Conservation (phyloP, 768 basidiomycete species). For the Lactifluus hygrophoroides region DNA sequence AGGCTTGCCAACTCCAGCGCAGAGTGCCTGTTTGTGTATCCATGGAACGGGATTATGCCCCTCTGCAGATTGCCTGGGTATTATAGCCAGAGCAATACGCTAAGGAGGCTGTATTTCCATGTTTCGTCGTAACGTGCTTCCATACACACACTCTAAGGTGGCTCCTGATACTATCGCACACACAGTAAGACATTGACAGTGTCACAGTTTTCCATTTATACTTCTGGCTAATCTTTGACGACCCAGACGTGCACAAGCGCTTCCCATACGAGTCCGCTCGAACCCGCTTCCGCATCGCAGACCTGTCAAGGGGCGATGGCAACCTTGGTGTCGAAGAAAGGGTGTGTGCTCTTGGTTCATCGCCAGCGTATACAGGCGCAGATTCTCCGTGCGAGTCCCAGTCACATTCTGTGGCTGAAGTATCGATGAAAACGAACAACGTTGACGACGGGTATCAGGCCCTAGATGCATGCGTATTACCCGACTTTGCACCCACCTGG, state of each 20-base stretch:
- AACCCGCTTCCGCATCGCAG: conserved; percentile 1
- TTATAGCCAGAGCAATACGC: conserved; percentile 9
- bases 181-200: background rate
- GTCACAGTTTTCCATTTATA: background rate
- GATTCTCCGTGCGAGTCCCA: background rate
- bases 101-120: conserved; percentile 6
- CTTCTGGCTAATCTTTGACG: conserved; percentile 16
- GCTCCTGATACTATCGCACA: background rate
- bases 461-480: background rate
- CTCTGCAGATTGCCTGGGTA: conserved; percentile 12
- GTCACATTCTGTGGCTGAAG: background rate
- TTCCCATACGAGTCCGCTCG: background rate
- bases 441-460: background rate
- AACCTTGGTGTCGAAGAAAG: conserved; percentile 14
- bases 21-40: conserved; percentile 4
- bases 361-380: background rate
- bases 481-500: conserved; percentile 2
- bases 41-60: conserved; percentile 1
- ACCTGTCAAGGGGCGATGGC: conserved; percentile 1
- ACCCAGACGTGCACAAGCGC: background rate
- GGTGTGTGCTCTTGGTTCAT: conserved; percentile 3
- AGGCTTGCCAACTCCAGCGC: background rate
- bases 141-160: background rate
- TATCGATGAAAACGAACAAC: background rate
- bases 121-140: conserved; percentile 5